Evolutionary conservation across 345 rosid genomes (phyloP).

Genomic region (Gynandropsis gynandra): DNA sequence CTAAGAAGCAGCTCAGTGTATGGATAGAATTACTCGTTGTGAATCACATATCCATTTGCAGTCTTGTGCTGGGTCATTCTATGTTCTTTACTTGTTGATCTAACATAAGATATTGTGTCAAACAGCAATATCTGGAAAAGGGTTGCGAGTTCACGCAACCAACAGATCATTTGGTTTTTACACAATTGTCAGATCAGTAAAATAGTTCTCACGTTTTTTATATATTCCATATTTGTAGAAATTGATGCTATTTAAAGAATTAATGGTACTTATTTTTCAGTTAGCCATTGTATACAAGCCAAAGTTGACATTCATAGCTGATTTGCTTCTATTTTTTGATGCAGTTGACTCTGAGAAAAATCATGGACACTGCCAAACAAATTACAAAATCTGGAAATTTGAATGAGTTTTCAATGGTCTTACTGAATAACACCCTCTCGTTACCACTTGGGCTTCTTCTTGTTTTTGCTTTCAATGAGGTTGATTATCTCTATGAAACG

Average conservation of each 20-base stretch:
- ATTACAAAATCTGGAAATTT: conserved; percentile 81
- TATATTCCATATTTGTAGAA: no score
- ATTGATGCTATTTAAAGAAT: no score
- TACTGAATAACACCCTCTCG: conserved; percentile 89
- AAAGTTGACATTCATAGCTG: not conserved
- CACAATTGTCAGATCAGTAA: not conserved
- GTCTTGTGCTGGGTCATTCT: no score
- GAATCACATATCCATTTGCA: not conserved
- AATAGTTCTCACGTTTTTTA: not conserved
- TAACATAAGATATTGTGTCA: not conserved
- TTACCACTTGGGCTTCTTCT: conserved; percentile 81
- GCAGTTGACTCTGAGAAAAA: conserved; percentile 86
- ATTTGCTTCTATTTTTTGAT: conserved; percentile 19
- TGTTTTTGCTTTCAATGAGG: conserved; percentile 69
- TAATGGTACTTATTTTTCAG: no score
- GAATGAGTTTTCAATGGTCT: conserved; percentile 95
- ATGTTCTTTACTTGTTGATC: no score
- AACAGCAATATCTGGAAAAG: not conserved
- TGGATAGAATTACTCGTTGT: not conserved
- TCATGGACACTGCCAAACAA: conserved; percentile 97
- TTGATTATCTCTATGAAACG: conserved; percentile 70
- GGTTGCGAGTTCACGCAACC: not conserved
- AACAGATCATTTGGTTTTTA: not conserved
- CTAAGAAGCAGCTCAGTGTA: not conserved
- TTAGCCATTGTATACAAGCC: no score